Percentiles rank a stretch among this genome's conserved stretches.
phyloP scores from a whole-genome alignment of 345 rosid species.

The Brassica cretica region DNA sequence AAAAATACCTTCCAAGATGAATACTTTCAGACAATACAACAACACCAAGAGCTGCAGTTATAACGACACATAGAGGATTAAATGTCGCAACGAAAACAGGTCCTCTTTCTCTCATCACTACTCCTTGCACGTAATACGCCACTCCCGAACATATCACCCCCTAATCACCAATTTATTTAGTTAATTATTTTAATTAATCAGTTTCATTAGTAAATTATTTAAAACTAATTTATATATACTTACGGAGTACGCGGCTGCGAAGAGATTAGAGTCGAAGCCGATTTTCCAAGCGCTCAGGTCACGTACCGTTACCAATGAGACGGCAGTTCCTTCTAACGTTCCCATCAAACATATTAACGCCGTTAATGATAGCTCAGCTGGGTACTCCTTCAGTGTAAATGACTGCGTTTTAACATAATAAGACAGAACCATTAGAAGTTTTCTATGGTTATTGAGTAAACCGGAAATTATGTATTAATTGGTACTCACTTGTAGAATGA shows the following conservation, averaged over 20 bases:
- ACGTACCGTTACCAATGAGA: conserved; percentile 66
- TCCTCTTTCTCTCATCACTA: conserved; percentile 68
- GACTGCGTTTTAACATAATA: conserved; percentile 47
- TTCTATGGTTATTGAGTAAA: conserved; percentile 13
- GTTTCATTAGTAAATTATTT: neutral
- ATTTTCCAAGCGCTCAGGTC: conserved; percentile 75
- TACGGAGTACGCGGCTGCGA: conserved; percentile 82
- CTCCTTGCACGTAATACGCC: conserved; percentile 81
- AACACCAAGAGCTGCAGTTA: conserved; percentile 71
- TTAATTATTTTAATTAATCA: neutral
- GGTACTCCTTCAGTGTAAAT: conserved; percentile 74
- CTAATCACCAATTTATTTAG: conserved; percentile 39
- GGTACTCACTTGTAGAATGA: conserved; percentile 73
- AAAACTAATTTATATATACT: conserved; percentile 22
- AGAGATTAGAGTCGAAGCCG: conserved; percentile 74
- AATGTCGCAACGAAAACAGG: conserved; percentile 87
- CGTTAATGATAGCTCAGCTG: conserved; percentile 84
- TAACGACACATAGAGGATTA: conserved; percentile 86
- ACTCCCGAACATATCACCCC: conserved; percentile 92
- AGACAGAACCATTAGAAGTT: conserved; percentile 1
- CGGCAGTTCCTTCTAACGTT: conserved; percentile 60
- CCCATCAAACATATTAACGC: conserved; percentile 81
- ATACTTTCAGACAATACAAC: conserved; percentile 64
- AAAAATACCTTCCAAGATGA: conserved; percentile 81
- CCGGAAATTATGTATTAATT: conserved; percentile 13